These are phyloP conservation scores for Aspergillus calidoustus DNA, from an alignment of 2,329 filamentous ascomycete species.

Conservation along the genomic window DNA sequence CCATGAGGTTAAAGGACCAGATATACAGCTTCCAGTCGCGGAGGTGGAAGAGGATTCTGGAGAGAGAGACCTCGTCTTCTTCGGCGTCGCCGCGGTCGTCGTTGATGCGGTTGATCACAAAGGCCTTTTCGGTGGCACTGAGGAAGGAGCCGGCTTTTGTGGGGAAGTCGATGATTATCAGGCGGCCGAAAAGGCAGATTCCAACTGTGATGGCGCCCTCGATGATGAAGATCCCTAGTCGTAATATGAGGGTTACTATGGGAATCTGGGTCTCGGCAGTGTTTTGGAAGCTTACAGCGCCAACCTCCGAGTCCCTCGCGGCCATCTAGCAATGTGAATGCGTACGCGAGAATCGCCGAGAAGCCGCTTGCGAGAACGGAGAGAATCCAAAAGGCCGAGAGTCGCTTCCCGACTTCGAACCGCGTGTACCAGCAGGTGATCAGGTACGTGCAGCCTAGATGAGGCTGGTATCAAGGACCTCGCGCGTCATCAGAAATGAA, in stretches of 20 bases:
- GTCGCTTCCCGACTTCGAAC: slow-evolving; percentile 40
- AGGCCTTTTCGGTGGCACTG: slow-evolving; percentile 26
- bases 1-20: slow-evolving; percentile 40
- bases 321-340: slow-evolving; percentile 36
- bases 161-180: slow-evolving; percentile 48
- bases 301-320: slow-evolving; percentile 37
- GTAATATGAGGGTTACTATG: background rate
- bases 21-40: slow-evolving; percentile 44
- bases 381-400: slow-evolving; percentile 29
- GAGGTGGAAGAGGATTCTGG: slow-evolving; percentile 32
- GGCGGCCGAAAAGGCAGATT: slow-evolving; percentile 37
- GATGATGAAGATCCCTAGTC: slow-evolving; percentile 30
- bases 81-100: slow-evolving; percentile 41
- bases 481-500: no score
- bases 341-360: slow-evolving; percentile 43
- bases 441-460: slow-evolving; percentile 39
- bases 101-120: slow-evolving; percentile 43
- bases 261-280: background rate
- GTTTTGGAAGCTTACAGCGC: slow-evolving; percentile 14
- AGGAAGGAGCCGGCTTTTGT: slow-evolving; percentile 33
- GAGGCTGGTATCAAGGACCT: background rate
- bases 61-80: slow-evolving; percentile 29
- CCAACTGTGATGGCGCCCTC: slow-evolving; percentile 36
- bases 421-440: slow-evolving; percentile 44
- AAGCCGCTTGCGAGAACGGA: slow-evolving; percentile 31